Percentiles rank a stretch among this genome's conserved stretches.
phyloP scores from a whole-genome alignment of 768 basidiomycete species.

The Tylopilus plumbeoviolaceoides region DNA sequence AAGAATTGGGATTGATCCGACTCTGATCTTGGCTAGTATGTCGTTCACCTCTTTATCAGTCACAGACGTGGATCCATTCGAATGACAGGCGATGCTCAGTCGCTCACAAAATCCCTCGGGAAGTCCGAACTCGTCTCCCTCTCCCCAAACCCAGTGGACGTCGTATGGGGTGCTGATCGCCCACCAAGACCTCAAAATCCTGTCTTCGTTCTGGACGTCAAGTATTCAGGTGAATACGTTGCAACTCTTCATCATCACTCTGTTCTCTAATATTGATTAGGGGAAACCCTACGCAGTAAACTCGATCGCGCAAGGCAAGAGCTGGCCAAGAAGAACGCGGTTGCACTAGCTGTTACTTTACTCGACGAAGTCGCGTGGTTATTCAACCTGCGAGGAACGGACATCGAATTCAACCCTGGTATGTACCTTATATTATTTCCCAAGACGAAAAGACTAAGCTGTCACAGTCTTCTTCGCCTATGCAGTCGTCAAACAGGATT shows the following conservation, averaged over 20 bases:
- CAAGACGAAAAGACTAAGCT: neutral
- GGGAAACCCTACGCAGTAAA: constrained; percentile 64
- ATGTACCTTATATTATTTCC: neutral
- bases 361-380: constrained; percentile 96
- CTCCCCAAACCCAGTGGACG: constrained; percentile 70
- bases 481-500: constrained; percentile 63
- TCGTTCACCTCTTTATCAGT: constrained; percentile 13
- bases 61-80: neutral
- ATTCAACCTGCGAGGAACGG: constrained; percentile 87
- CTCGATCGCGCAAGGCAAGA: constrained; percentile 62
- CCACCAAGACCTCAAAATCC: constrained; percentile 65
- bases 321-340: constrained; percentile 48
- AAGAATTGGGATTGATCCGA: constrained; percentile 81
- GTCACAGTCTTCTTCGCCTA: constrained; percentile 85
- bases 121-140: constrained; percentile 67
- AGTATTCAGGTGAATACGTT: constrained; percentile 57
- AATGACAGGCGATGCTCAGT: constrained; percentile 57
- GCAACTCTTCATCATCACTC: neutral
- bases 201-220: constrained; percentile 65
- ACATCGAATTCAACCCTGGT: constrained; percentile 87
- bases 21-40: constrained; percentile 62
- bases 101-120: constrained; percentile 53
- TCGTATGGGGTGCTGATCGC: constrained; percentile 64
- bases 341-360: constrained; percentile 76
- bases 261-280: constrained; percentile 27